Percentiles rank a stretch among this genome's conserved stretches.
Evolutionary conservation across 2,329 filamentous ascomycete species (phyloP).

Genomic region (Paecilomyces formosus): DNA sequence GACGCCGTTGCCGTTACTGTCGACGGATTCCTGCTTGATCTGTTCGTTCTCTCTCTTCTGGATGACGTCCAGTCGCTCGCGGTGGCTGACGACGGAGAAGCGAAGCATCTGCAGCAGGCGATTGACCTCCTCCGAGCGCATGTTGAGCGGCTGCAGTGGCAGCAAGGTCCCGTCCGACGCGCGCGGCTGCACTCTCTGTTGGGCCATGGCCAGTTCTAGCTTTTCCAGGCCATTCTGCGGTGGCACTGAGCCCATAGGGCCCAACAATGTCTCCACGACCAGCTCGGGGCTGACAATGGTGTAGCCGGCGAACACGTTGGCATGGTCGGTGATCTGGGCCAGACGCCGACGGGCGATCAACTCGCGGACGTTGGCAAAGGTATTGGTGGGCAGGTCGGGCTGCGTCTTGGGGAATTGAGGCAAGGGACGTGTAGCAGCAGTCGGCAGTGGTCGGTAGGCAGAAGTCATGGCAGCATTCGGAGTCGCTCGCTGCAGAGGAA

Average conservation of each 20-base stretch:
- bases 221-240: conserved; percentile 36
- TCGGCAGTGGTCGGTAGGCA: conserved; percentile 33
- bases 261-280: conserved; percentile 36
- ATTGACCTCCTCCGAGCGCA: conserved; percentile 37
- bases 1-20: conserved; percentile 21
- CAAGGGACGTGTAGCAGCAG: conserved; percentile 28
- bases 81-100: conserved; percentile 34
- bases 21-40: conserved; percentile 21
- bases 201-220: conserved; percentile 36
- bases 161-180: conserved; percentile 31
- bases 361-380: conserved; percentile 34
- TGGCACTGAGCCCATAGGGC: conserved; percentile 32
- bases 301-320: conserved; percentile 37
- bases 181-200: conserved; percentile 34
- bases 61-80: conserved; percentile 29
- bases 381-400: conserved; percentile 27
- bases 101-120: conserved; percentile 36
- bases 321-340: conserved; percentile 38
- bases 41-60: conserved; percentile 31
- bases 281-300: conserved; percentile 36
- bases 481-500: conserved; percentile 13
- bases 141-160: conserved; percentile 33
- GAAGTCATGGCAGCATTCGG: conserved; percentile 36
- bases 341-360: conserved; percentile 34
- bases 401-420: conserved; percentile 29